Conservation (phyloP, 2,329 filamentous ascomycete species). For the Alternaria novae-zelandiae region DNA sequence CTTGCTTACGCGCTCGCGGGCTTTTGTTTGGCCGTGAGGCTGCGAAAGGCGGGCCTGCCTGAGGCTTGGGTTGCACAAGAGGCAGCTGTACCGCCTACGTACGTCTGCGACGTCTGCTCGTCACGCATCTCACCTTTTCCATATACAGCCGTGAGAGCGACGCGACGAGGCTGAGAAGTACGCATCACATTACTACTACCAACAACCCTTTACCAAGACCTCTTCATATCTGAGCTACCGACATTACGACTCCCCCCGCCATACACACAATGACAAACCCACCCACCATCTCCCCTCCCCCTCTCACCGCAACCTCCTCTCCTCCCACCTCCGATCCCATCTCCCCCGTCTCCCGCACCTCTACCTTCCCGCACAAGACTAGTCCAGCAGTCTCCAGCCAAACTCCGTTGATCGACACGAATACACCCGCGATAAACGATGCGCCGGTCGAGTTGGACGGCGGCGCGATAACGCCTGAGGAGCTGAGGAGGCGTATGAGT, state of each 20-base stretch:
- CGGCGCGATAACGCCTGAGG: slow-evolving; percentile 28
- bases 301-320: slow-evolving; percentile 6
- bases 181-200: background rate
- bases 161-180: background rate
- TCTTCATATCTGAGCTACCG: no score
- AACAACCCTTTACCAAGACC: no score
- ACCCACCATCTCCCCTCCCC: slow-evolving; percentile 24
- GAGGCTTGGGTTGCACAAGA: background rate
- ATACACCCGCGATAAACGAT: slow-evolving; percentile 51
- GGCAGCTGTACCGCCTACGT: background rate
- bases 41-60: slow-evolving; percentile 3
- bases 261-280: slow-evolving; percentile 10
- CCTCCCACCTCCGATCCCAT: slow-evolving; percentile 15
- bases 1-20: slow-evolving; percentile 21
- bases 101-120: background rate
- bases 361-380: slow-evolving; percentile 39
- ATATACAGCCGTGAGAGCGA: background rate
- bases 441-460: slow-evolving; percentile 55
- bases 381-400: slow-evolving; percentile 27
- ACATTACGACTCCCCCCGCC: background rate
- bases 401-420: slow-evolving; percentile 47
- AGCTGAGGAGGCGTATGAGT: slow-evolving; percentile 30
- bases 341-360: slow-evolving; percentile 27
- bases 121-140: background rate
- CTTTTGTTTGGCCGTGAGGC: slow-evolving; percentile 16